Evolutionary conservation across 2,329 filamentous ascomycete genomes (phyloP).

Genomic region (Penicillium sp.): DNA sequence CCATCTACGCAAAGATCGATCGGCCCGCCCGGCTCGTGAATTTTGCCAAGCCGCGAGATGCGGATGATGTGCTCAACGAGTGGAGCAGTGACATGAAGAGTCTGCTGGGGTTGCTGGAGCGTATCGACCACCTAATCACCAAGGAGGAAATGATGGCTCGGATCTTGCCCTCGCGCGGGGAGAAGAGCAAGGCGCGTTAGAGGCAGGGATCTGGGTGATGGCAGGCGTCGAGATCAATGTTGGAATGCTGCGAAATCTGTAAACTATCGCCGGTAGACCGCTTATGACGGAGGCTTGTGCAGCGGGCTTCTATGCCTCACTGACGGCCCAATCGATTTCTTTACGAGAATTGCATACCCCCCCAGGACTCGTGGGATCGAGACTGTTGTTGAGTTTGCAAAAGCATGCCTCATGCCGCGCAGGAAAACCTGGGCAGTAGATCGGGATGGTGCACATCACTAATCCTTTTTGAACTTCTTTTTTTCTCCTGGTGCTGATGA

Average conservation of each 20-base stretch:
- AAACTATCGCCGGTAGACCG: conserved; percentile 28
- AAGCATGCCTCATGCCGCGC: too few species aligned
- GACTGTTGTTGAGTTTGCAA: too few species aligned
- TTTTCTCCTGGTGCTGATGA: too few species aligned
- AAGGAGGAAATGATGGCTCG: conserved; percentile 99
- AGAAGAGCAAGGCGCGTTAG: conserved; percentile 36
- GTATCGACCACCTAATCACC: conserved; percentile 95
- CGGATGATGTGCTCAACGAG: conserved; percentile 94
- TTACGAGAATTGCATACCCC: too few species aligned
- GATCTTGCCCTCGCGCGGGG: conserved; percentile 61
- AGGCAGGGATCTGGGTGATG: conserved; percentile 3
- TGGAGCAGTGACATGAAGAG: conserved; percentile 99
- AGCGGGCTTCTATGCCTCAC: too few species aligned
- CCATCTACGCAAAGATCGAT: conserved; percentile 96
- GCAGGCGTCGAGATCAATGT: not conserved
- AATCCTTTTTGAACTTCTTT: too few species aligned
- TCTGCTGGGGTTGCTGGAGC: conserved; percentile 73
- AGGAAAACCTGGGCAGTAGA: too few species aligned
- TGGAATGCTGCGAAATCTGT: conserved; percentile 22
- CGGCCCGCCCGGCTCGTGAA: conserved; percentile 84
- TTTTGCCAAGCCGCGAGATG: conserved; percentile 90
- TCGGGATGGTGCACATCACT: too few species aligned
- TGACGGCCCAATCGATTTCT: too few species aligned
- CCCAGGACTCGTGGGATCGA: too few species aligned
- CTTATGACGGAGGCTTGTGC: not conserved